Base-by-base conservation (phyloP, 1,139 yeast species). In the Sugiyamaella neomexicana region DNA sequence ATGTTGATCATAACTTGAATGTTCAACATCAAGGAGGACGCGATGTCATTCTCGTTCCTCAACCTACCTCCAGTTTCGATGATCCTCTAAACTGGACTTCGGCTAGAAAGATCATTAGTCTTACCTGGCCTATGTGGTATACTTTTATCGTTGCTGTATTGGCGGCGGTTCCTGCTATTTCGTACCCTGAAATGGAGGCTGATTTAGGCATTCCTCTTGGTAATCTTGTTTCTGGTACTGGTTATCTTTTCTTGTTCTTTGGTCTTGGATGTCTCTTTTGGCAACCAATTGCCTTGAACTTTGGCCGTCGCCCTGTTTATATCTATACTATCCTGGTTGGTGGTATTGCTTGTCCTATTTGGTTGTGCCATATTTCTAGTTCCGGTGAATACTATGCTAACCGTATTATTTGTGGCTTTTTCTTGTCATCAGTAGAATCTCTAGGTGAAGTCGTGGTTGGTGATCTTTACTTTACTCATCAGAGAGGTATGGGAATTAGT, bases 401-500 rank as follows among this genome's bases (percentile, higher is more conserved):
- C 39, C 73, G 74, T 55, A 68, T 77, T 50, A 57, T 79, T 4
- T 73, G 72, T 43, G 85, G 85, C 0, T 67, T 80, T 39, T 73
- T 78, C 39, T 77, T 76, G 43, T 76, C 83, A 12, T 81, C 85
- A 5, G 77, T 80, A 56, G 86, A 81, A 60, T 76, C 85, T 0
- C 67, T 81, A 39, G 78, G 80, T 39, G 84, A 80, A 63, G 75
- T 81, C 20, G 63, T 63, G 4, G 62, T 67, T 32, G 60, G 68
- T 9, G 72, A 68, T 42, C 45, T 58, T 10, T 87, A 79, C 64
- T 87, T 82, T 71, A 86, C 83, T 62, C 95, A 88, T 68, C 90
- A 86, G 65, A 74, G 87, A 50, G 93, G 95, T 42, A 75, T 83
- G 23, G 85, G 83, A n/a, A 77, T 88, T 69, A 86, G 93, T 1